Evolutionary conservation across 495 filamentous ascomycete species (phyloP).

Genomic region (Amorphotheca resinae): DNA sequence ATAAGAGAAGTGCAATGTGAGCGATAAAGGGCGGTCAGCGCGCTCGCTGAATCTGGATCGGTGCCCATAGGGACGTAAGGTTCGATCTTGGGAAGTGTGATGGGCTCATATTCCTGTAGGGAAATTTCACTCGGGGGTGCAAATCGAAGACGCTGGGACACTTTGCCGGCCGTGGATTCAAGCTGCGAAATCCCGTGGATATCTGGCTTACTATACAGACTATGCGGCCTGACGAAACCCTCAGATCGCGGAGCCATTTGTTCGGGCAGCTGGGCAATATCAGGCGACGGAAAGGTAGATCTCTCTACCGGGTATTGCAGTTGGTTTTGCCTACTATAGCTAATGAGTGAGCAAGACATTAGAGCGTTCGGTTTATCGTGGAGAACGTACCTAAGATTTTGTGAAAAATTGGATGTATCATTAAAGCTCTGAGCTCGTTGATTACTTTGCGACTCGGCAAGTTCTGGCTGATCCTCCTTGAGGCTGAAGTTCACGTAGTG

Average conservation of each 20-base stretch:
- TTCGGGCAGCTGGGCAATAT: conserved; percentile 21
- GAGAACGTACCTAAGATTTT: conserved; percentile 26
- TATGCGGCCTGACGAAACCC: conserved; percentile 24
- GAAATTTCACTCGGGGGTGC: conserved; percentile 37
- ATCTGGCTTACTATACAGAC: conserved; percentile 40
- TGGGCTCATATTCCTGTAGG: conserved; percentile 47
- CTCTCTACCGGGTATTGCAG: conserved; percentile 47
- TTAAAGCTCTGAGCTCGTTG: conserved; percentile 28
- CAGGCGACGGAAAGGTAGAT: conserved; percentile 58
- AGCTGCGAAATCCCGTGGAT: conserved; percentile 32
- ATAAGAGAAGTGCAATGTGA: conserved; percentile 91
- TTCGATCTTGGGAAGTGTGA: conserved; percentile 67
- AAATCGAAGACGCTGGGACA: conserved; percentile 56
- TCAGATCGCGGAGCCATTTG: conserved; percentile 5
- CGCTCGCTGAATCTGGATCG: conserved; percentile 70
- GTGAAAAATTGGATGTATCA: conserved; percentile 29
- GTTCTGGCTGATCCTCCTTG: conserved; percentile 44
- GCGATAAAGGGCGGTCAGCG: conserved; percentile 73
- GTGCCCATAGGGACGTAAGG: conserved; percentile 61
- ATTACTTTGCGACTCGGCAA: conserved; percentile 22
- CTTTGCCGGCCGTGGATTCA: conserved; percentile 37
- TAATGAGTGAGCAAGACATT: conserved; percentile 10
- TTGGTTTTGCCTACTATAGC: conserved; percentile 22
- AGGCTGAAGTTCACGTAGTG: conserved; percentile 87
- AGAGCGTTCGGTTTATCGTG: not conserved